Evolutionary conservation across 805 yeast species (phyloP), one percentile per base, ranked within the genome.

Genomic region (Suhomyces xylopsoci): DNA sequence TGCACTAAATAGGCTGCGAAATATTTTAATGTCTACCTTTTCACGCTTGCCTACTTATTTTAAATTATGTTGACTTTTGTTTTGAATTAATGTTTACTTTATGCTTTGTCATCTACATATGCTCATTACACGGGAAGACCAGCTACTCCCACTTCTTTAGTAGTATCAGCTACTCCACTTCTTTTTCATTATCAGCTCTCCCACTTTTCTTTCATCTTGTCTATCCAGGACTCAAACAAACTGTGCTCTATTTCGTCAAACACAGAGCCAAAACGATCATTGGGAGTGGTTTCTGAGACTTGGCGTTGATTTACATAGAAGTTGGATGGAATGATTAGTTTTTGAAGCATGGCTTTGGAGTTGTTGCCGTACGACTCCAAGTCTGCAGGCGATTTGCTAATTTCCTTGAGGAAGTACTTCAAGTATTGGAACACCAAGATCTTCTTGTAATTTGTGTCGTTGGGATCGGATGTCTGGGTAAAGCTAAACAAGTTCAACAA

Each of bases 171-270:
- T 26, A 8, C 28, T 26, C 28, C 28, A 36, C 43, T 24, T 22
- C 22, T 20, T 12, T 7, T 10, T 19, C 4, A 17, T n/a, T n/a
- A 25, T 10, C 17, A 34, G 38, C 17, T 34, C 20, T 36, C 47
- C 46, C 52, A 41, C 41, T 49, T 50, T 30, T 52, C 58, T 7
- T 49, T 56, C 74, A 71, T 70, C 47, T 64, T 65, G 41, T 71
- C 74, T n/a, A 74, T 65, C 80, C 80, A 76, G 7, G 76, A 65
- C 26, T 69, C 74, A 30, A 74, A 58, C 30, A 76, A 63, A 49
- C 77, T 73, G 14, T 61, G 60, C 52, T 75, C 79, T 17, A 76
- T 73, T 38, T 75, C 80, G 53, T 74, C 78, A 56, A 70, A 66
- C 28, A 49, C 57, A 8, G 34, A 17, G 34, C 49, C 32, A 17